phyloP scores from a whole-genome alignment of 768 basidiomycete genomes.

The Naematelia aurantialba region DNA sequence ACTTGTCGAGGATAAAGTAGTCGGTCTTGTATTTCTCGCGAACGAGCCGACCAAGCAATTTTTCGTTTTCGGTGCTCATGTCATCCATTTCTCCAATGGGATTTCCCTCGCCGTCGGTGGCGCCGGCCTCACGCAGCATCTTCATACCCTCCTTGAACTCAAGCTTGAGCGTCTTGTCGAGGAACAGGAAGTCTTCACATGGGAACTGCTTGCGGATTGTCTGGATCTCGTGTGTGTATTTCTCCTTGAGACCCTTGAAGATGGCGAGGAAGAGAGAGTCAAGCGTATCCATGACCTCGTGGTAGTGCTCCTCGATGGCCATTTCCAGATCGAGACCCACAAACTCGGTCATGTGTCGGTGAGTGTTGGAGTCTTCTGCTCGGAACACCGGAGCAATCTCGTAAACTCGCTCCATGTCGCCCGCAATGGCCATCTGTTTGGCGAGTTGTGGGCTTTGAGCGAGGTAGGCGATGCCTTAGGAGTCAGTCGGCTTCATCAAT shows the following conservation, averaged over 20 bases:
- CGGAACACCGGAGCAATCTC: conserved; percentile 97
- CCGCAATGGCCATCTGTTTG: conserved; percentile 99
- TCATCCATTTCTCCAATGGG: conserved; percentile 72
- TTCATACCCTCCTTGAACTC: conserved; percentile 84
- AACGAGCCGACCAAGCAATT: conserved; percentile 80
- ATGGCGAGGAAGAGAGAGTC: conserved; percentile 81
- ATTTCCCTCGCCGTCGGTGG: conserved; percentile 46
- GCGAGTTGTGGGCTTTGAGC: conserved; percentile 96
- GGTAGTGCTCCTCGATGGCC: conserved; percentile 97
- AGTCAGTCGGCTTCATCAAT: background rate
- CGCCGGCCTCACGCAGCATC: conserved; percentile 76
- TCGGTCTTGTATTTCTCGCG: conserved; percentile 93
- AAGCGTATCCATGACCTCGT: conserved; percentile 90
- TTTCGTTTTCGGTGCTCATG: conserved; percentile 92
- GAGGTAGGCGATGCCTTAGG: conserved; percentile 70
- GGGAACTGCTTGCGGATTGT: conserved; percentile 81
- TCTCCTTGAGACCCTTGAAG: conserved; percentile 75
- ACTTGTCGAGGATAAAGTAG: conserved; percentile 99
- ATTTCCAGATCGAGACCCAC: conserved; percentile 98
- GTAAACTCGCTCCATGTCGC: conserved; percentile 96
- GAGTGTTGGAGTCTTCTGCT: conserved; percentile 94
- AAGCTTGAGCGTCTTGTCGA: conserved; percentile 78
- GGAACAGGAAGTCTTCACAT: conserved; percentile 92
- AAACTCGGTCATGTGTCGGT: conserved; percentile 97
- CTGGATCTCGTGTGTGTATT: conserved; percentile 77